Percentiles rank a stretch among this genome's conserved stretches.
Evolutionary conservation across 192 early-diverging fungal genomes (phyloP).

Genomic region (Coemansia sp.): DNA sequence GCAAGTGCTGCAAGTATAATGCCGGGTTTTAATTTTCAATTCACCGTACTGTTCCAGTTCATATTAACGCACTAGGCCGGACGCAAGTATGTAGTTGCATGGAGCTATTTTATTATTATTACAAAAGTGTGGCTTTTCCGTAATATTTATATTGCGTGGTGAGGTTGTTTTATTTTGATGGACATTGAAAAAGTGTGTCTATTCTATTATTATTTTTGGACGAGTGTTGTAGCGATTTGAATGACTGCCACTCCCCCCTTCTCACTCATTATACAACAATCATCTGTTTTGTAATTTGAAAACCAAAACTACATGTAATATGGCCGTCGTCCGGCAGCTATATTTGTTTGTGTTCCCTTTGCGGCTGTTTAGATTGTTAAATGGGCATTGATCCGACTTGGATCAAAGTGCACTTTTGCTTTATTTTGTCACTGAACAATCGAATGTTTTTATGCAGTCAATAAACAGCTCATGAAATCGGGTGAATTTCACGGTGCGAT

Average conservation of each 20-base stretch:
- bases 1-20: not conserved
- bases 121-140: not conserved
- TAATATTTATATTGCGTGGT: not conserved
- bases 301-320: not conserved
- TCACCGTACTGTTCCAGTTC: not conserved
- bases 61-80: not conserved
- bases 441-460: no score
- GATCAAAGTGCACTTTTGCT: not conserved
- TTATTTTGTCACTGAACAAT: not conserved
- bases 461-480: not conserved
- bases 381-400: slow-evolving; percentile 1
- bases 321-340: not conserved
- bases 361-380: not conserved
- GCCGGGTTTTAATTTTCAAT: not conserved
- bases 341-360: not conserved
- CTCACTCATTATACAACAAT: not conserved
- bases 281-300: not conserved
- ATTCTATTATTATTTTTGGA: not conserved
- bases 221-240: not conserved
- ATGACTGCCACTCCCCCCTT: not conserved
- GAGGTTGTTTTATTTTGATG: not conserved
- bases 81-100: not conserved
- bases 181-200: not conserved
- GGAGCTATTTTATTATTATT: not conserved
- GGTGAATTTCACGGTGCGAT: not conserved